Evolutionary conservation across 2,329 filamentous ascomycete genomes (phyloP).

Genomic region (Talaromyces islandicus): DNA sequence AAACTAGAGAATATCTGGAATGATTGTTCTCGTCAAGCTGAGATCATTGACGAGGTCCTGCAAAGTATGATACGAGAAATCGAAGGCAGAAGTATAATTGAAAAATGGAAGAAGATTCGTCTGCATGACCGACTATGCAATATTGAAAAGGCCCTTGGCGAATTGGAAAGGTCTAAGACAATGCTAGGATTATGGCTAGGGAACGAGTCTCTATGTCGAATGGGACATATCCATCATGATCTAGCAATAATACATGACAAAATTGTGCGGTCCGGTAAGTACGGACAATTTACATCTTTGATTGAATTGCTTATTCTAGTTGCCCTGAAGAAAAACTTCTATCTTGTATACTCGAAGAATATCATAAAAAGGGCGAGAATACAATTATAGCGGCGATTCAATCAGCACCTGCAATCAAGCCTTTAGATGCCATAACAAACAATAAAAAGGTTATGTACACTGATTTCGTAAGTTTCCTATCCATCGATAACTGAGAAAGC

Average conservation of each 20-base stretch:
- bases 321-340: neutral
- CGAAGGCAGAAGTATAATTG: neutral
- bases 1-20: neutral
- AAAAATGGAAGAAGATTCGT: neutral
- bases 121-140: neutral
- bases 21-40: neutral
- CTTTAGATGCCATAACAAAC: neutral
- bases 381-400: neutral
- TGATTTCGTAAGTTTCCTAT: neutral
- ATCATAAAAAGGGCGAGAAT: neutral
- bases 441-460: neutral
- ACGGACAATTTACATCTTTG: no score
- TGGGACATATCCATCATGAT: neutral
- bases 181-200: neutral
- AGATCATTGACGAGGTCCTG: neutral
- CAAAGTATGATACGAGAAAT: neutral
- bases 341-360: neutral
- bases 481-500: neutral
- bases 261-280: neutral
- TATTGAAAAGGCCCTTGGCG: neutral
- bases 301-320: neutral
- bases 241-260: neutral
- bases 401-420: neutral
- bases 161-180: neutral
- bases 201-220: neutral